Percentiles rank a stretch among this genome's conserved stretches.
These are phyloP conservation scores for Cucurbita pepo DNA, from an alignment of 306 rosid species.

Conservation along the genomic window DNA sequence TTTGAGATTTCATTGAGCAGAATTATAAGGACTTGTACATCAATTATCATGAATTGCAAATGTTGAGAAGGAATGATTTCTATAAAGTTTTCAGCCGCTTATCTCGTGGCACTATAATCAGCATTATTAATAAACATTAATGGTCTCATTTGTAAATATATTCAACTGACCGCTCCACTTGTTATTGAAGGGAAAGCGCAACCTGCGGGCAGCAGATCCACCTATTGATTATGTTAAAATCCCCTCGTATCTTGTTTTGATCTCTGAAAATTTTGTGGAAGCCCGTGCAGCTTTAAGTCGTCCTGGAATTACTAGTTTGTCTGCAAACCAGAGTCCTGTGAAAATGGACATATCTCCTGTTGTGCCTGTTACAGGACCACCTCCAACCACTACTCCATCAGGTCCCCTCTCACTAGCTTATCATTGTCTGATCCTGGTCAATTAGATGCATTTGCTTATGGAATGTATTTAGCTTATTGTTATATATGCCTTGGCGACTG, in stretches of 20 bases:
- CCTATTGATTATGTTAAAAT: constrained; percentile 47
- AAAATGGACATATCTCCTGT: constrained; percentile 61
- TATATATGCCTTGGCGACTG: background rate
- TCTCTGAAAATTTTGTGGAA: constrained; percentile 83
- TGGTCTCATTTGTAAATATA: background rate
- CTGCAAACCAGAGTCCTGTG: constrained; percentile 72
- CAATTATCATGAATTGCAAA: background rate
- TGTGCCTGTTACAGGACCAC: constrained; percentile 55
- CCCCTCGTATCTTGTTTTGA: constrained; percentile 51
- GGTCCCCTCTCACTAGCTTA: constrained; percentile 25
- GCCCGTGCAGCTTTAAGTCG: constrained; percentile 64
- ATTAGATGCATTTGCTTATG: background rate
- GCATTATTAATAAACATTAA: background rate
- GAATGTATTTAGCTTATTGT: background rate
- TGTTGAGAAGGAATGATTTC: background rate
- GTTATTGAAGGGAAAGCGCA: constrained; percentile 66
- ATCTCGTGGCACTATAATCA: background rate
- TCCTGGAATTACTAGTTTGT: constrained; percentile 55
- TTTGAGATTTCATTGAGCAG: background rate
- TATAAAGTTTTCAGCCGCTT: background rate
- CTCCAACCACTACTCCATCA: constrained; percentile 58
- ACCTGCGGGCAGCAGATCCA: constrained; percentile 45
- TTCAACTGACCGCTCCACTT: background rate
- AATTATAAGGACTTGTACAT: background rate
- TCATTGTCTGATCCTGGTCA: background rate